Conservation (phyloP, 345 rosid genomes). For the Murraya paniculata region DNA sequence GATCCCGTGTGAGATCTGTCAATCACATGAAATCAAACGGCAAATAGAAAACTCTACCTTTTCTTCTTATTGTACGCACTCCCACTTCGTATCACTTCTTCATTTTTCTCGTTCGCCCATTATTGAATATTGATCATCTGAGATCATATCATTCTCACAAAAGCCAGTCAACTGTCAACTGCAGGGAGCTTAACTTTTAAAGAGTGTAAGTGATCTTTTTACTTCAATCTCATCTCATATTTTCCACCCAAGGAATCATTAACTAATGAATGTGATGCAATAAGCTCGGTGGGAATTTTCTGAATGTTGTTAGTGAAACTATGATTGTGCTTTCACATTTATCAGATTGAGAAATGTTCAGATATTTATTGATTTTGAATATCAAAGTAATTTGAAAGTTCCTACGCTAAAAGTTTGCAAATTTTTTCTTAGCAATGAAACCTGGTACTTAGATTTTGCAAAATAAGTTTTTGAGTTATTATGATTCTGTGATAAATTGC, state of each 20-base stretch:
- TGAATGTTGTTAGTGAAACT: not conserved
- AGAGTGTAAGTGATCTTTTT: slow-evolving; percentile 1
- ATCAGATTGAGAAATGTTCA: not conserved
- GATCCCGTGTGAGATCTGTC: too few species aligned
- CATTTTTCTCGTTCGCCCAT: too few species aligned
- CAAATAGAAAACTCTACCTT: too few species aligned
- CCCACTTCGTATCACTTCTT: not conserved
- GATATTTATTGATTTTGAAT: not conserved
- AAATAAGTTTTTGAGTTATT: not conserved
- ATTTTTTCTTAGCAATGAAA: not conserved
- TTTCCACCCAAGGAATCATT: not conserved
- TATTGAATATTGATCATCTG: not conserved
- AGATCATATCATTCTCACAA: not conserved
- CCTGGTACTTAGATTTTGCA: not conserved
- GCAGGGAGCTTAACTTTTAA: not conserved
- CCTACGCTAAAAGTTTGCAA: not conserved
- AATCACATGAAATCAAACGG: too few species aligned
- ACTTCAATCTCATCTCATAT: not conserved
- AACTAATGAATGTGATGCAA: not conserved
- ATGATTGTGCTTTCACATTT: not conserved
- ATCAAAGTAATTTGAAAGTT: not conserved
- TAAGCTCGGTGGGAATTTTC: not conserved
- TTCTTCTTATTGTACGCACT: not conserved
- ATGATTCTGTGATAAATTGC: not conserved
- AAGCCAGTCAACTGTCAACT: not conserved